These are phyloP conservation scores for Pythium angustatum DNA, from an alignment of 352 stramenopile species.

Conservation along the genomic window DNA sequence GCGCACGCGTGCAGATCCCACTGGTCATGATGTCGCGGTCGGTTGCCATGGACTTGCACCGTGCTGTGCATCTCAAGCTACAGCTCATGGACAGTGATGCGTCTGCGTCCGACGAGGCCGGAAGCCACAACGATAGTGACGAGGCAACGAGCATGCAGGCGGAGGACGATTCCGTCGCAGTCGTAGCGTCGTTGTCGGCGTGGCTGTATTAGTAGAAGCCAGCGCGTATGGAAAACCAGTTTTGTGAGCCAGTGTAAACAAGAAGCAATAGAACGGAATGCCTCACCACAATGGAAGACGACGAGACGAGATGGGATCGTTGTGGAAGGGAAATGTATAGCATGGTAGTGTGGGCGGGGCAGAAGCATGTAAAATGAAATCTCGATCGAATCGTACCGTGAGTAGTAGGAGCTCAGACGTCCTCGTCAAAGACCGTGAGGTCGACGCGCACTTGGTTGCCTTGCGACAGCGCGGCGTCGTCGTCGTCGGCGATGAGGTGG, in stretches of 20 bases:
- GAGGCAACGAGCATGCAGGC: neutral
- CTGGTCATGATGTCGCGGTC: conserved; percentile 64
- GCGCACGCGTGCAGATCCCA: conserved; percentile 57
- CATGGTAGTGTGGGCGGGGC: too few relatives aligned
- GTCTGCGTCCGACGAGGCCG: too few relatives aligned
- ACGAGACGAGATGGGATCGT: too few relatives aligned
- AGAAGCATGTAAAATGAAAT: too few relatives aligned
- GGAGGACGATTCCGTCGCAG: conserved; percentile 2
- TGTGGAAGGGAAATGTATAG: neutral
- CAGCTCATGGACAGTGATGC: conserved; percentile 14
- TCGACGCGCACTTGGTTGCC: conserved; percentile 81
- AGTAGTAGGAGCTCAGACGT: conserved; percentile 39
- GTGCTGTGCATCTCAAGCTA: conserved; percentile 28
- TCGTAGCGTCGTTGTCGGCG: conserved; percentile 55
- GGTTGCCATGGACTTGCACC: conserved; percentile 52
- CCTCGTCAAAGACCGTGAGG: conserved; percentile 77
- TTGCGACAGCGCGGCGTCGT: conserved; percentile 62
- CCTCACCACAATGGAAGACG: too few relatives aligned
- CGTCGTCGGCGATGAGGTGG: conserved; percentile 70
- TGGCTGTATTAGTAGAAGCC: conserved; percentile 50
- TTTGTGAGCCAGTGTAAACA: conserved; percentile 21
- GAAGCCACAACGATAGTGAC: neutral
- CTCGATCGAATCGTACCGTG: too few relatives aligned
- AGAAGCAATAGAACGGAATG: conserved; percentile 20
- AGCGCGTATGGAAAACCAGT: neutral